A percentile compares a stretch with the other conserved stretches of the same genome.
Evolutionary conservation across 2,329 filamentous ascomycete genomes (phyloP).

Genomic region (Trichoderma brevicompactum): DNA sequence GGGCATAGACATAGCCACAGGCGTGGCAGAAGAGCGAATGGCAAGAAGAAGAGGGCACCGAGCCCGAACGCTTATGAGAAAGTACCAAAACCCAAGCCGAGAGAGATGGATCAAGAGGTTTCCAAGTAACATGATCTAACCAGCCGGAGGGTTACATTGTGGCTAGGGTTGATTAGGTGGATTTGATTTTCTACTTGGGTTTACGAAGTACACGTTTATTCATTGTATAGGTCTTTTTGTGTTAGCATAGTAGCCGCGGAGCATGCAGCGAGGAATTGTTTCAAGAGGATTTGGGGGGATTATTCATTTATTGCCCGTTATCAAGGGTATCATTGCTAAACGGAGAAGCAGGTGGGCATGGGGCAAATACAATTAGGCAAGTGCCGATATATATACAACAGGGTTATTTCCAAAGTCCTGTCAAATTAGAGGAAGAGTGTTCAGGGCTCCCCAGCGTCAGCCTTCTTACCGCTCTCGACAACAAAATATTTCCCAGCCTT

Average conservation of each 20-base stretch:
- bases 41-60: constrained; percentile 51
- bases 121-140: neutral
- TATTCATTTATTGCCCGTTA: constrained; percentile 5
- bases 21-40: constrained; percentile 37
- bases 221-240: constrained; percentile 1
- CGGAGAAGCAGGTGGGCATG: neutral
- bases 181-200: neutral
- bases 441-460: constrained; percentile 31
- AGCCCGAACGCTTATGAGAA: constrained; percentile 85
- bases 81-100: constrained; percentile 57
- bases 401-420: neutral
- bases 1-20: constrained; percentile 35
- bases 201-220: neutral
- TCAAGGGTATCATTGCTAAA: constrained; percentile 24
- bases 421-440: neutral
- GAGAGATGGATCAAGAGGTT: constrained; percentile 24
- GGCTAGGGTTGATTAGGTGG: neutral
- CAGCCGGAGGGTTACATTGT: neutral
- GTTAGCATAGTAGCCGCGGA: constrained; percentile 6
- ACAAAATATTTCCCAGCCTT: constrained; percentile 77
- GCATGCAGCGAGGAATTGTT: neutral
- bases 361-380: constrained; percentile 4
- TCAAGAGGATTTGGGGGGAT: neutral
- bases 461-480: constrained; percentile 64
- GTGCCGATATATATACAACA: neutral